Evolutionary conservation across 768 basidiomycete species (phyloP), one percentile per base, ranked within the genome.

Genomic region (Termitomyces sp.): DNA sequence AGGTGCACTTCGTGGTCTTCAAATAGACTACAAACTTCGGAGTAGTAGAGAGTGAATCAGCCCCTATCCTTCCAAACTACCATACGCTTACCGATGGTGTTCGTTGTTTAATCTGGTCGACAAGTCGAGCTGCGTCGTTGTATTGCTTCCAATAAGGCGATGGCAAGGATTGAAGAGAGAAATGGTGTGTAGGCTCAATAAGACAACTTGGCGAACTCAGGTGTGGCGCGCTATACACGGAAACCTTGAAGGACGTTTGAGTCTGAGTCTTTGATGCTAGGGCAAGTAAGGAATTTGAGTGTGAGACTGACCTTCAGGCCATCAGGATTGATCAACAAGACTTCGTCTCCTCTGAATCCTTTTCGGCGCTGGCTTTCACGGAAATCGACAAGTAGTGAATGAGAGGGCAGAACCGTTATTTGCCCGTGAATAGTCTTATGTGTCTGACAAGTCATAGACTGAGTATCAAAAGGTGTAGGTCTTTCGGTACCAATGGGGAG

Each of bases 361-460:
- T 70, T 74, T 45, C 77, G 68, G 5, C 79, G 72, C 57, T 81
- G 77, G 28, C 76, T 74, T 65, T 81, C 78, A n/a, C 81, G 75
- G 48, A 82, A 77, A 62, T 84, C 82, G 26, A 82, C 74, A 1
- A 83, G 69, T n/a, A 80, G 58, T 21, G 77, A 72, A 45, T 62
- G 69, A 2, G 80, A 81, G 8, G 78, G 77, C 9, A 82, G 65
- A n/a, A 84, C 63, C 2, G 76, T 76, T 14, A 83, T 56, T 40
- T 75, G 75, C 0, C 82, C 82, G 42, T 74, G 67, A 2, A 71
- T 59, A 19, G 75, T 66, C 63, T 82, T 83, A 64, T 80, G 77
- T 3, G 73, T 73, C 57, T 77, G 70, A 7, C 73, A 67, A 30
- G 50, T 60, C 50, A 79, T 63, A 7, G 66, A 53, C 9, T 43